phyloP scores from a whole-genome alignment of 179 eudicot species.

The Kewa caespitosa region DNA sequence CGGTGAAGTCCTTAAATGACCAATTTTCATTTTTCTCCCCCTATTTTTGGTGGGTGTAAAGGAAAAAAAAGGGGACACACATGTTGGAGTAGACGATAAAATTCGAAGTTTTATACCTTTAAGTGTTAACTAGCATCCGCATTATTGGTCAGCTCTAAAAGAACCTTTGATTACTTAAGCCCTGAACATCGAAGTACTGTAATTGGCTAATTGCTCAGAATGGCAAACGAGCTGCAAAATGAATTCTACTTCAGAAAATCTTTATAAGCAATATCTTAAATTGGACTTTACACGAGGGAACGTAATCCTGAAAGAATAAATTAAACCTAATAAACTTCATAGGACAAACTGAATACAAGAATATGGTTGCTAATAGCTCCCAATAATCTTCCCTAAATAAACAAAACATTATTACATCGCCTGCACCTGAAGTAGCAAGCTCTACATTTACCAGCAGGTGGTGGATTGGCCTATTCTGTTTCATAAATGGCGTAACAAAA shows the following conservation, averaged over 20 bases:
- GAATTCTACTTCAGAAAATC: not conserved
- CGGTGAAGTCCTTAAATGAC: not conserved
- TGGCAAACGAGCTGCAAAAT: not conserved
- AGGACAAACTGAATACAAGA: not conserved
- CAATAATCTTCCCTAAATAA: conserved; percentile 13
- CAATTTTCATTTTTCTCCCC: too few species aligned
- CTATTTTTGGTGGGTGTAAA: too few species aligned
- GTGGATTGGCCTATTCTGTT: not conserved
- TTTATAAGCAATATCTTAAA: not conserved
- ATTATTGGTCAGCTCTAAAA: too few species aligned
- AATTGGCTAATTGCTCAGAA: too few species aligned
- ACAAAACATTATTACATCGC: conserved; percentile 19
- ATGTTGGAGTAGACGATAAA: too few species aligned
- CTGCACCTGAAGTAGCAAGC: not conserved
- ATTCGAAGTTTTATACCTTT: too few species aligned
- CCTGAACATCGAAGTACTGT: too few species aligned
- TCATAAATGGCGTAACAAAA: conserved; percentile 7
- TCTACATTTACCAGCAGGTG: not conserved
- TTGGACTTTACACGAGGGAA: not conserved
- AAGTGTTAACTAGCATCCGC: too few species aligned
- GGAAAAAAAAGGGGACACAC: too few species aligned
- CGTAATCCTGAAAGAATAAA: conserved; percentile 8
- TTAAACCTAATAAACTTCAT: not conserved
- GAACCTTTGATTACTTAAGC: too few species aligned
- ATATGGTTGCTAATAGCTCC: not conserved